phyloP scores from a whole-genome alignment of 2,329 filamentous ascomycete genomes.

The Arthrobotrys pseudoclavata region DNA sequence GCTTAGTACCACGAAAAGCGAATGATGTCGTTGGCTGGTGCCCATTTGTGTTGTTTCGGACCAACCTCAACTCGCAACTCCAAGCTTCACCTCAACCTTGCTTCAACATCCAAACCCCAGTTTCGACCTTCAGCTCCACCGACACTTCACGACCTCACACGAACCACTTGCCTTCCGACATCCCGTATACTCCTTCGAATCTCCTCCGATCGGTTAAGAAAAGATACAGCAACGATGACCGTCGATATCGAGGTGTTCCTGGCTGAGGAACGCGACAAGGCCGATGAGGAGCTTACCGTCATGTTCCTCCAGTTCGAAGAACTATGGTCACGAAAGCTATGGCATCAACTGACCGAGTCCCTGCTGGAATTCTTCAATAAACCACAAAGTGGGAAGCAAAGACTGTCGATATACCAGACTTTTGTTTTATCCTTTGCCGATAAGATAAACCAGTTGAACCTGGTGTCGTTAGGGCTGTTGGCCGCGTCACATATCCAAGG shows the following conservation, averaged over 20 bases:
- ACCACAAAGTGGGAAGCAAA: slow-evolving; percentile 83
- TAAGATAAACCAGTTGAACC: slow-evolving; percentile 98
- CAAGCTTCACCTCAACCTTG: slow-evolving; percentile 28
- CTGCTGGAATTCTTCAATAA: slow-evolving; percentile 89
- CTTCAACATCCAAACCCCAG: slow-evolving; percentile 31
- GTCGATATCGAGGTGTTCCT: slow-evolving; percentile 93
- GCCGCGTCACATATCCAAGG: slow-evolving; percentile 87
- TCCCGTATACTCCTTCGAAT: slow-evolving; percentile 3
- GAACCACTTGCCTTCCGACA: slow-evolving; percentile 8
- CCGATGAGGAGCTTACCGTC: slow-evolving; percentile 87
- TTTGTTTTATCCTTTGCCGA: slow-evolving; percentile 97
- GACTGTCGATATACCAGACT: slow-evolving; percentile 89
- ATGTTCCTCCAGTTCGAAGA: slow-evolving; percentile 94
- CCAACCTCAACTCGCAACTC: slow-evolving; percentile 28
- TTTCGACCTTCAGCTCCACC: slow-evolving; percentile 32
- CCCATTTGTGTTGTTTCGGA: slow-evolving; percentile 44
- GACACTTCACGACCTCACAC: neutral
- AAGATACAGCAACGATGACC: slow-evolving; percentile 73
- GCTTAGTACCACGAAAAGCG: slow-evolving; percentile 51
- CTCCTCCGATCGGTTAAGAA: neutral
- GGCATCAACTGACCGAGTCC: slow-evolving; percentile 96
- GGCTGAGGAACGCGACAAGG: slow-evolving; percentile 86
- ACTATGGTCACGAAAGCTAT: slow-evolving; percentile 97
- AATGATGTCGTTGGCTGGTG: slow-evolving; percentile 59
- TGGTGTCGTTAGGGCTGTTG: slow-evolving; percentile 89